Evolutionary conservation across 768 basidiomycete genomes (phyloP), one percentile per base, ranked within the genome.

Genomic region (Pholiota molesta): DNA sequence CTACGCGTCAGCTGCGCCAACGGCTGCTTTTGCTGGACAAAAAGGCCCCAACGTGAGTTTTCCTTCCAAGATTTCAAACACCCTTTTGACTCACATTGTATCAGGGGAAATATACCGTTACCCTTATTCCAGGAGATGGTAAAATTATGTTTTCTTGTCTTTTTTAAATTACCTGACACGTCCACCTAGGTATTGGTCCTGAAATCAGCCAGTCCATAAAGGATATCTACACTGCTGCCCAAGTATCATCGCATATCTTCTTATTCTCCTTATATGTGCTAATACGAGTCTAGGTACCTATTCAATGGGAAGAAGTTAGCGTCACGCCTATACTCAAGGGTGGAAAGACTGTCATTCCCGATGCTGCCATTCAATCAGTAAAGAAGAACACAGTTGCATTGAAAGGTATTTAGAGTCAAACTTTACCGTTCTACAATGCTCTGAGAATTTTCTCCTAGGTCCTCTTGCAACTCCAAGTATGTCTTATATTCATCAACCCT

Each of bases 221-320:
- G 79, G 81, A 87, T 65, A 99, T 99, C 73, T 99, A 97, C 77
- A 78, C 81, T 39, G 91, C 92, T 66, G 97, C 97, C 66, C 84
- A 91, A 57, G 95, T 94, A 70, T 55, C 69, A 9, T 59, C 21
- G 16, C 17, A 4, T 16, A 63, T 3, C 54, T 35, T 28, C 26
- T 23, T 65, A 16, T 35, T 57, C 55, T 21, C 16, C 21, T 31
- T 64, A 52, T 57, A 28, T 49, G 10, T 21, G 55, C 47, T 62
- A 23, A 66, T 42, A 23, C 52, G 13, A 31, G n/a, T 55, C 33
- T 62, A 97, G 95, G 97, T 97, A 26, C 97, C 97, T 49, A 97
- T 99, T 70, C 85, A 94, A 78, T 99, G 97, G 97, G 97, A 99
- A 76, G 97, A 99, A 78, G 97, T 98, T 75, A 92, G 90, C 73